These are phyloP conservation scores for Capillidium heterosporum DNA, from an alignment of 371 early-diverging fungal species.

Conservation along the genomic window DNA sequence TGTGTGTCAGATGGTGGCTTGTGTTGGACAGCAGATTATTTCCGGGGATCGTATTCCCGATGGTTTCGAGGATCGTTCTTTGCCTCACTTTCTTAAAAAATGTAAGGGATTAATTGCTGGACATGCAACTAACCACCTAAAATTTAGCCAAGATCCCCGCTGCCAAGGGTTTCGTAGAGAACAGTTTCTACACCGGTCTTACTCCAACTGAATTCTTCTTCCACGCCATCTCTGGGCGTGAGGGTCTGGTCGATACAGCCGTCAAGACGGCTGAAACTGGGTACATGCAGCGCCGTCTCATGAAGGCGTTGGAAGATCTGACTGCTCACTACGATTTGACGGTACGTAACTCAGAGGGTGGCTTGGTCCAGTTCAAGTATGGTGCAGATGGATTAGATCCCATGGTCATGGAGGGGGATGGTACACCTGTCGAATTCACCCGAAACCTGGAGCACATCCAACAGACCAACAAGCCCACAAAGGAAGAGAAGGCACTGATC, in stretches of 20 bases:
- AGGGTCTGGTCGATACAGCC: conserved; percentile 97
- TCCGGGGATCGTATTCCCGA: conserved; percentile 98
- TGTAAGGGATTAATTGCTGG: conserved; percentile 91
- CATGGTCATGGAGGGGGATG: conserved; percentile 82
- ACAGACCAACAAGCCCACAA: conserved; percentile 11
- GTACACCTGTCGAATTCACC: conserved; percentile 73
- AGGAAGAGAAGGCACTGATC: conserved; percentile 20
- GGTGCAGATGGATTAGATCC: conserved; percentile 99
- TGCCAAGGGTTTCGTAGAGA: conserved; percentile 98
- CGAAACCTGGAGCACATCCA: conserved; percentile 51
- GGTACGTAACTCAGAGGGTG: conserved; percentile 86
- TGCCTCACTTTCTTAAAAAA: conserved; percentile 94
- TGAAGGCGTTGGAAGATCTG: conserved; percentile 98
- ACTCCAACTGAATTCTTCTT: conserved; percentile 98
- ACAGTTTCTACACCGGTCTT: conserved; percentile 92
- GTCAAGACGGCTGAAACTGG: conserved; percentile 99
- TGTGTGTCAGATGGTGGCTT: conserved; percentile 97
- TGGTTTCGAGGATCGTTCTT: conserved; percentile 88
- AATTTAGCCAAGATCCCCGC: conserved; percentile 93
- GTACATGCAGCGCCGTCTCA: conserved; percentile 98
- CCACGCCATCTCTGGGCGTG: conserved; percentile 99
- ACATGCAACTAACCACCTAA: conserved; percentile 97
- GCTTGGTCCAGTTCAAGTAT: conserved; percentile 91
- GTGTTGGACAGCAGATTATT: conserved; percentile 99
- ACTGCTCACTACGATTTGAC: conserved; percentile 97